phyloP scores from a whole-genome alignment of 2,329 filamentous ascomycete genomes.

The Aspergillus tamarii region DNA sequence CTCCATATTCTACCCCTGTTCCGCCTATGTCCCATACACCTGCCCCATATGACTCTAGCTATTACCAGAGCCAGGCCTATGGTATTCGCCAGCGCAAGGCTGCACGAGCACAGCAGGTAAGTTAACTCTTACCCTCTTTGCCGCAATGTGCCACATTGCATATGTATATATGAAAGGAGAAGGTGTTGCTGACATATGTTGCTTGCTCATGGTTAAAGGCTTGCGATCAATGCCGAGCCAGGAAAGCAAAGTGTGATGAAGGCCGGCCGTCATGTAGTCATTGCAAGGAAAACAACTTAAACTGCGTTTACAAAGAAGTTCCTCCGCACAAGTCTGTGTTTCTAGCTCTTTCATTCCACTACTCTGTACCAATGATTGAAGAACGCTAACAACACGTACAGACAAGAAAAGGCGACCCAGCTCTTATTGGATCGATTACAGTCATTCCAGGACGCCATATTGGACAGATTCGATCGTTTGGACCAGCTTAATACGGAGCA shows the following conservation, averaged over 20 bases:
- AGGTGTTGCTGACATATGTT: conserved; percentile 10
- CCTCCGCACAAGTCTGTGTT: conserved; percentile 80
- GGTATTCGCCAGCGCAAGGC: conserved; percentile 43
- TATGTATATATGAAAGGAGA: neutral
- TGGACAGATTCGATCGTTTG: conserved; percentile 26
- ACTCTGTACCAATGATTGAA: neutral
- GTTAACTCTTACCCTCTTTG: neutral
- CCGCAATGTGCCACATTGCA: neutral
- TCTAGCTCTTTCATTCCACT: neutral
- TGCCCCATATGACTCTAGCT: conserved; percentile 35
- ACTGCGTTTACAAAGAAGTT: conserved; percentile 87
- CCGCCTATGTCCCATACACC: conserved; percentile 33
- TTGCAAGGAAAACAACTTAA: conserved; percentile 82
- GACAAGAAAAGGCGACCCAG: conserved; percentile 47
- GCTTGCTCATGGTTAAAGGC: conserved; percentile 58
- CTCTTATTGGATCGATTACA: conserved; percentile 39
- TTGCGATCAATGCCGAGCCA: conserved; percentile 83
- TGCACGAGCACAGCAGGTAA: conserved; percentile 45
- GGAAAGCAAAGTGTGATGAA: conserved; percentile 93
- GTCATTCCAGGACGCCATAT: conserved; percentile 35
- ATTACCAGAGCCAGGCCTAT: conserved; percentile 35
- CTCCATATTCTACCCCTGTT: conserved; percentile 32
- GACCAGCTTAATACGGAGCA: conserved; percentile 25
- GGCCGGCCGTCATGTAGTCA: conserved; percentile 78
- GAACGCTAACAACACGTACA: conserved; percentile 20